These are phyloP conservation scores for Dendrocalamus sinicus DNA, from an alignment of 176 grass and related monocot species.

Conservation along the genomic window DNA sequence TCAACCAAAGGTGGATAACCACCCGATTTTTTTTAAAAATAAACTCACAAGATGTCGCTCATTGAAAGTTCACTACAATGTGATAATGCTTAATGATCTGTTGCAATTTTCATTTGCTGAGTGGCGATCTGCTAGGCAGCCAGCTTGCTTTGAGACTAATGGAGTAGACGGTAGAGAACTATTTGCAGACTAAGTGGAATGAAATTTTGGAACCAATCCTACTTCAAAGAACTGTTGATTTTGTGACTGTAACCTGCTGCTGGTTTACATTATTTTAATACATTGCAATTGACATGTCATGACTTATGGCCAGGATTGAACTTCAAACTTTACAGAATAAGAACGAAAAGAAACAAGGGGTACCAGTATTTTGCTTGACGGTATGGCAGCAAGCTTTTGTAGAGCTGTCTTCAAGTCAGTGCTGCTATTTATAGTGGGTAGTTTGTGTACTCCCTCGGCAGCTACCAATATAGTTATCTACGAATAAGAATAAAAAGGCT, in stretches of 20 bases:
- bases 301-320: neutral
- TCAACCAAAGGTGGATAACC: neutral
- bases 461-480: conserved; percentile 94
- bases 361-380: conserved; percentile 93
- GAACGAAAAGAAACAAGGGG: conserved; percentile 17
- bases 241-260: neutral
- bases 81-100: neutral
- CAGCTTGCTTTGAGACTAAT: neutral
- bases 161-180: neutral
- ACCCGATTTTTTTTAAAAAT: neutral
- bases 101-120: conserved; percentile 5
- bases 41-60: neutral
- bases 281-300: conserved; percentile 2
- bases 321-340: conserved; percentile 15
- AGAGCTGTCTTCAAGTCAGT: conserved; percentile 77
- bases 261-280: neutral
- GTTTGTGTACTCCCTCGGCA: conserved; percentile 82
- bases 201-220: neutral
- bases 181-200: neutral
- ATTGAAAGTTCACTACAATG: neutral
- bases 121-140: neutral
- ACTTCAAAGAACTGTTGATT: neutral
- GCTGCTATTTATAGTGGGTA: conserved; percentile 88
- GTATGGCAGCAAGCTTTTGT: conserved; percentile 82
- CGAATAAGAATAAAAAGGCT: neutral